Base-by-base conservation (phyloP, 2,329 filamentous ascomycete genomes). In the Penicillium digitatum region DNA sequence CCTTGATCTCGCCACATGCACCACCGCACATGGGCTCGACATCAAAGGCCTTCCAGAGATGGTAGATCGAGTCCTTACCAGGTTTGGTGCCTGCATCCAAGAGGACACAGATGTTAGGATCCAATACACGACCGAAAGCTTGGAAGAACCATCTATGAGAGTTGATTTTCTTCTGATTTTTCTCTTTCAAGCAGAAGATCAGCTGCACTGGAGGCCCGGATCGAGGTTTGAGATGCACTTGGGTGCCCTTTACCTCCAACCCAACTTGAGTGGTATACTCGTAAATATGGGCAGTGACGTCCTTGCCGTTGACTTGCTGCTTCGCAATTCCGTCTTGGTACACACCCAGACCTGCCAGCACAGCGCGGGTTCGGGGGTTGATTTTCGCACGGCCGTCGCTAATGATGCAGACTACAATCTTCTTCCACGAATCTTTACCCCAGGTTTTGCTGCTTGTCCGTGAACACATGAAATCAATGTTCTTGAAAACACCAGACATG, bases 151-250 rank as follows among this genome's bases (percentile, higher is more conserved):
- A 99, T 72, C 94, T 82, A 73, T 99, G 94, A 0, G 94, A 97
- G 72, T 99, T 99, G 83, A 99, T 99, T 81, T 99, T 99, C 81
- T 99, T 99, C 78, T 96, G 92, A 72, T 99, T 99, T 83, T 96
- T 97, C 72, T 99, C 94, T 79, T 99, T 99, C 58, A 99, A 76
- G 73, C 94, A 99, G 79, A 99, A 99, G 5, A 99, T 84, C 79
- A 99, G 88, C 77, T 99, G 94, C 2, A 99, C 89, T 0, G 94
- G 93, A 59, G 94, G 91, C 57, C 88, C 83, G 6, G 81, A 88
- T 68, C 91, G 90, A 44, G 87, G 87, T 59, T 94, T 89, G 47
- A 97, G 80, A 45, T 87, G 82, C 9, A 97, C 93, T 39, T 96
- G 83, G 57, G 88, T 88, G 64, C 93, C 95, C 78, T 96, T 96